These are phyloP conservation scores for Moesziomyces sp. DNA, from an alignment of 1,284 basidiomycete genomes.

Conservation along the genomic window DNA sequence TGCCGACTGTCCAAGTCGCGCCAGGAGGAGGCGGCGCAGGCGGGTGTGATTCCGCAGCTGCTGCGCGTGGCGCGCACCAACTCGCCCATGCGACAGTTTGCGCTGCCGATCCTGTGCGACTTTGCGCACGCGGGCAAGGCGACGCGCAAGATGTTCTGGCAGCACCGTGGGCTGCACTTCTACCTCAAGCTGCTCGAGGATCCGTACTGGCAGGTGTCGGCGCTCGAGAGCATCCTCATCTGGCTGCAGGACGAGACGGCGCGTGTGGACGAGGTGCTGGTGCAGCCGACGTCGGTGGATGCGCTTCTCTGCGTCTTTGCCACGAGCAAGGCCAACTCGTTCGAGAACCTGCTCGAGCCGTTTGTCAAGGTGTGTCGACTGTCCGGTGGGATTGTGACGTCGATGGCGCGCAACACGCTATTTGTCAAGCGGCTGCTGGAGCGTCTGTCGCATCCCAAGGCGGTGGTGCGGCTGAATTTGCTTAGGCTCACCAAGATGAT, in stretches of 20 bases:
- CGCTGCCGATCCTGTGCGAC: slow-evolving; percentile 90
- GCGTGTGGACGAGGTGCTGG: slow-evolving; percentile 86
- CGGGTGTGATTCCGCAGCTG: slow-evolving; percentile 90
- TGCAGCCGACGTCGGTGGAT: slow-evolving; percentile 78
- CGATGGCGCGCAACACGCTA: slow-evolving; percentile 77
- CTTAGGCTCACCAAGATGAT: slow-evolving; percentile 85
- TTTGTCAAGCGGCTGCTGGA: slow-evolving; percentile 90
- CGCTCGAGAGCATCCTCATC: slow-evolving; percentile 86
- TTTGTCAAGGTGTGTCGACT: slow-evolving; percentile 79
- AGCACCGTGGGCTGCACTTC: slow-evolving; percentile 70
- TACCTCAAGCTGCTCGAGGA: slow-evolving; percentile 88
- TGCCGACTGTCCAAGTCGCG: slow-evolving; percentile 61
- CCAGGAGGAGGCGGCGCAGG: slow-evolving; percentile 95
- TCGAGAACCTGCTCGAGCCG: slow-evolving; percentile 93
- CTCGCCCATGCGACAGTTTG: slow-evolving; percentile 94
- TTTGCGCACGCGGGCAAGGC: slow-evolving; percentile 61
- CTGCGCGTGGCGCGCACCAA: slow-evolving; percentile 85
- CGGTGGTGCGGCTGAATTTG: slow-evolving; percentile 88
- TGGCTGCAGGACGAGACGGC: slow-evolving; percentile 97
- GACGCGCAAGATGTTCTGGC: slow-evolving; percentile 62
- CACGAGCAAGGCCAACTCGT: slow-evolving; percentile 83
- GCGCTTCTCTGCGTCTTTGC: slow-evolving; percentile 85
- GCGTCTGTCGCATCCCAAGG: slow-evolving; percentile 78
- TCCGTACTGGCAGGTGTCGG: slow-evolving; percentile 94
- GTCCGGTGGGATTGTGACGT: slow-evolving; percentile 79